Evolutionary conservation across 345 rosid genomes (phyloP).

Genomic region (Balakata baccata): DNA sequence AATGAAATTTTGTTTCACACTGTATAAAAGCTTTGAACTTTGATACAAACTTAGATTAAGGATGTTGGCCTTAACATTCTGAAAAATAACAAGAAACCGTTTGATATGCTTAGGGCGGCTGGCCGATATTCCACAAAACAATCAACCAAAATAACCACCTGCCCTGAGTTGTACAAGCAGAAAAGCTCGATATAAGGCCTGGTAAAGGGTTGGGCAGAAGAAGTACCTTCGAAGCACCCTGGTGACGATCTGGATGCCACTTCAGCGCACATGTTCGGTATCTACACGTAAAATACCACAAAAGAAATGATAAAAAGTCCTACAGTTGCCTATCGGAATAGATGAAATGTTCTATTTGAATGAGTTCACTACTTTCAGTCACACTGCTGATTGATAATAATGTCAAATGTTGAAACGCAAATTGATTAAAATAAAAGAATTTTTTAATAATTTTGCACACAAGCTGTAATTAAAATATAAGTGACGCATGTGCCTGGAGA

Average conservation of each 20-base stretch:
- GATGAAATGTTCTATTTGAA: no score
- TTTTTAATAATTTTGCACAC: background rate
- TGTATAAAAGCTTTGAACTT: background rate
- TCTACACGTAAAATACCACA: conserved; percentile 35
- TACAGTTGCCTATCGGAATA: background rate
- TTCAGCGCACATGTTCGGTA: conserved; percentile 80
- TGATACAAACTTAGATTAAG: no score
- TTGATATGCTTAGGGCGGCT: background rate
- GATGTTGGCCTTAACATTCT: no score
- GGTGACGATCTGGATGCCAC: conserved; percentile 97
- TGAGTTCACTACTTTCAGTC: no score
- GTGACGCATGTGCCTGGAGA: background rate
- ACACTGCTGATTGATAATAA: no score
- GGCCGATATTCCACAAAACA: no score
- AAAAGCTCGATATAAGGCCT: background rate
- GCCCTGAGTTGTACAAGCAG: no score
- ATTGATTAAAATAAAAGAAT: background rate
- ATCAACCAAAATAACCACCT: no score
- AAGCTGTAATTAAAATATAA: background rate
- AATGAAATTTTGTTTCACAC: background rate
- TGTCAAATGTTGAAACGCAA: background rate
- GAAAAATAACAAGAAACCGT: background rate
- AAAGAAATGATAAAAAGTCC: background rate
- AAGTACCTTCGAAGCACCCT: conserved; percentile 70
- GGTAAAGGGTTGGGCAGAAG: background rate